Percentiles rank a stretch among this genome's conserved stretches.
Conservation (phyloP, 2,329 filamentous ascomycete genomes). For the Xylariaceae sp. region DNA sequence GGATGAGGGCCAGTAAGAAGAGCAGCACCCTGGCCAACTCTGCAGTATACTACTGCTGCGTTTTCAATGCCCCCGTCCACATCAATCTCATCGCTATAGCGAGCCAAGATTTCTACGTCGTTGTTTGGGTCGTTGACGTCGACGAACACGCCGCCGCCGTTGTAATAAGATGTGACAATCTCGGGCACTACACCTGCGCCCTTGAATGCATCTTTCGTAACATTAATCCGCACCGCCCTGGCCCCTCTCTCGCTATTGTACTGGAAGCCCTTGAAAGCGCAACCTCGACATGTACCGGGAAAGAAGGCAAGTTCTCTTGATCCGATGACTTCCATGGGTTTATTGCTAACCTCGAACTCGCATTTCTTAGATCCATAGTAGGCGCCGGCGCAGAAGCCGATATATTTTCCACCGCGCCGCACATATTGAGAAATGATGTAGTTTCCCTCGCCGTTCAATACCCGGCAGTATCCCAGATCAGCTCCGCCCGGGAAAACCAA, state of each 20-base stretch:
- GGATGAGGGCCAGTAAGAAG: slow-evolving; percentile 90
- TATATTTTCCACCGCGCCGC: slow-evolving; percentile 80
- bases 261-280: slow-evolving; percentile 87
- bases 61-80: slow-evolving; percentile 76
- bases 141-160: slow-evolving; percentile 93
- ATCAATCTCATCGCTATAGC: slow-evolving; percentile 75
- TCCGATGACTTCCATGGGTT: slow-evolving; percentile 82
- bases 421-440: slow-evolving; percentile 84
- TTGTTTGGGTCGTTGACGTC: slow-evolving; percentile 66
- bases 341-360: slow-evolving; percentile 90
- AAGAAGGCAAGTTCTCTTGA: slow-evolving; percentile 87
- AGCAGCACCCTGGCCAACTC: slow-evolving; percentile 79
- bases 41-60: slow-evolving; percentile 84
- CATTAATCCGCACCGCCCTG: slow-evolving; percentile 70
- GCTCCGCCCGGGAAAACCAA: slow-evolving; percentile 93
- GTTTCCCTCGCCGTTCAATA: slow-evolving; percentile 88
- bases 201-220: slow-evolving; percentile 66
- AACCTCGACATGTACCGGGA: slow-evolving; percentile 82
- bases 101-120: slow-evolving; percentile 82
- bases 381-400: slow-evolving; percentile 92
- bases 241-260: slow-evolving; percentile 90
- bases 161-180: slow-evolving; percentile 82
- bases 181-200: slow-evolving; percentile 59
- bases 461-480: slow-evolving; percentile 89
- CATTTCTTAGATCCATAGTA: slow-evolving; percentile 86